These are phyloP conservation scores for Suillus weaverae DNA, from an alignment of 768 basidiomycete genomes.

Conservation along the genomic window DNA sequence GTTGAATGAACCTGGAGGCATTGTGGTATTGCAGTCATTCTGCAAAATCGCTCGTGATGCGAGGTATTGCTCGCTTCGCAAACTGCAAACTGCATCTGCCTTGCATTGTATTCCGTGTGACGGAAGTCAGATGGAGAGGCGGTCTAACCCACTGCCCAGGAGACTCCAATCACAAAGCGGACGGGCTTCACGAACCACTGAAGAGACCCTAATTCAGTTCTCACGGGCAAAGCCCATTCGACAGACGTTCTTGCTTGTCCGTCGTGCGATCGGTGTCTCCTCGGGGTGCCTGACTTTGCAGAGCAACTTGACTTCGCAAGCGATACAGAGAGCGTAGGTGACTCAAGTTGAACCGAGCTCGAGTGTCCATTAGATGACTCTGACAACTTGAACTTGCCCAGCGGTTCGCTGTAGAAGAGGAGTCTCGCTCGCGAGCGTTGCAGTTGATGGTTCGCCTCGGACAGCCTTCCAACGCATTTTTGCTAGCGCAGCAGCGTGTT, in stretches of 20 bases:
- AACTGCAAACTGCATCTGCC: not conserved
- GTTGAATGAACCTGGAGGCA: too few relatives aligned
- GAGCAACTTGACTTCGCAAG: too few relatives aligned
- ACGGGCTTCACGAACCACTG: not conserved
- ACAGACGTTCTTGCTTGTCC: not conserved
- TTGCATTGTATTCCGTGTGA: slow-evolving; percentile 15
- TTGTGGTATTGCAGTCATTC: too few relatives aligned
- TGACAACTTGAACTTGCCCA: not conserved
- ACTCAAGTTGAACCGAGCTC: not conserved
- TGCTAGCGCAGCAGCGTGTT: not conserved
- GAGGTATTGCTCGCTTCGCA: not conserved
- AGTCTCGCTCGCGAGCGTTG: not conserved
- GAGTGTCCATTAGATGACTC: not conserved
- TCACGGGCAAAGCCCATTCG: not conserved
- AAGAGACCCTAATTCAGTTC: not conserved
- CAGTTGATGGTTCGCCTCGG: not conserved
- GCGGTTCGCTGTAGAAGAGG: not conserved
- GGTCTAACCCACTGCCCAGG: not conserved
- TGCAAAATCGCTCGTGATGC: too few relatives aligned
- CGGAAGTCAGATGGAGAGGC: not conserved
- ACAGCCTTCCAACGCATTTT: not conserved
- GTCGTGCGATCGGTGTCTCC: not conserved
- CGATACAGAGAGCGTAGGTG: not conserved
- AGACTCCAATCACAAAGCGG: not conserved
- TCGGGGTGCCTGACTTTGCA: not conserved